Conservation (phyloP, 2,329 filamentous ascomycete species). For the Venturia asperata region DNA sequence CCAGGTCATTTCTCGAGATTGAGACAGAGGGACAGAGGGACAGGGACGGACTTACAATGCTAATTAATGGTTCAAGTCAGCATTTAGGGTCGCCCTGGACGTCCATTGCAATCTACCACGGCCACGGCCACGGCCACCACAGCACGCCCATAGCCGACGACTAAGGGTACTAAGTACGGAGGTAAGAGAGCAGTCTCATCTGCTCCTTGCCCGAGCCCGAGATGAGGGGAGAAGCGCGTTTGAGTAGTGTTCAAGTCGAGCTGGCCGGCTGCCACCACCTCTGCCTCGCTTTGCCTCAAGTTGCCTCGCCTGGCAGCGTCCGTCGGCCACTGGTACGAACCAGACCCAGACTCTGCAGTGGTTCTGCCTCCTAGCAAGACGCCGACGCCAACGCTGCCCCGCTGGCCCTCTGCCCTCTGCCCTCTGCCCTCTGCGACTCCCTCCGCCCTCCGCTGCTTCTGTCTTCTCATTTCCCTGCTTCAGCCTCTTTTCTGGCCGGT, state of each 20-base stretch:
- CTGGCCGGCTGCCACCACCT: neutral
- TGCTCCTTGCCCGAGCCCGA: conserved; percentile 32
- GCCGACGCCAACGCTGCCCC: neutral
- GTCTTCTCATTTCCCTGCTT: neutral
- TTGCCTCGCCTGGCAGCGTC: neutral
- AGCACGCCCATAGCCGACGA: neutral
- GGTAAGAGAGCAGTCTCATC: conserved; percentile 32
- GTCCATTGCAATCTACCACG: neutral
- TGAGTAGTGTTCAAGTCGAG: neutral
- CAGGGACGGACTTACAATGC: conserved; percentile 10
- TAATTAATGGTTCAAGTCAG: neutral
- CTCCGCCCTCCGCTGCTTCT: neutral
- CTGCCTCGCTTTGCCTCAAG: neutral
- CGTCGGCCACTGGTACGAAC: too few relatives aligned
- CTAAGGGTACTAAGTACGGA: too few relatives aligned
- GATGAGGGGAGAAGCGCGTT: conserved; percentile 41
- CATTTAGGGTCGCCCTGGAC: conserved; percentile 9
- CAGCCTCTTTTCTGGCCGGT: neutral
- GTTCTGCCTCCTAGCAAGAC: too few relatives aligned
- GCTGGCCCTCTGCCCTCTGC: neutral
- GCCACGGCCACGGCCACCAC: neutral
- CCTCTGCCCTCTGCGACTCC: neutral
- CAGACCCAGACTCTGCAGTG: neutral
- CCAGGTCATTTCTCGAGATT: conserved; percentile 13
- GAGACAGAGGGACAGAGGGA: neutral